Conservation (phyloP, 2,329 filamentous ascomycete species). For the Amylocarpus encephaloides region DNA sequence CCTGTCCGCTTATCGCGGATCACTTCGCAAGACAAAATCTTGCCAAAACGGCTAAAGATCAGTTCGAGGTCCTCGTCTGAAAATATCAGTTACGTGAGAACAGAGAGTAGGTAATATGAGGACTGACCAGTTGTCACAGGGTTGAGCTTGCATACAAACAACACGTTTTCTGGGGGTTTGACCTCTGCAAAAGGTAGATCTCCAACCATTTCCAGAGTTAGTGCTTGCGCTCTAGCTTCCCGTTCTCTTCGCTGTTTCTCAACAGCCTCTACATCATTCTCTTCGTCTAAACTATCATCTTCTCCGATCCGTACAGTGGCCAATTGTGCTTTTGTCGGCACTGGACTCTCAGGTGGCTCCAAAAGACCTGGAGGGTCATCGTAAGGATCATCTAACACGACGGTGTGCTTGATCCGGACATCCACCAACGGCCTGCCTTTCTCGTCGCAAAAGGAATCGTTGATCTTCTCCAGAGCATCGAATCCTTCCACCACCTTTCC, state of each 20-base stretch:
- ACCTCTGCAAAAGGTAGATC: conserved; percentile 97
- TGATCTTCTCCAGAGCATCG: conserved; percentile 88
- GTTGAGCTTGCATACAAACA: conserved; percentile 98
- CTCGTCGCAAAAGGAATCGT: conserved; percentile 79
- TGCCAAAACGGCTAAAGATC: conserved; percentile 95
- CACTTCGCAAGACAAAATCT: conserved; percentile 90
- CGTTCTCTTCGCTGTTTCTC: conserved; percentile 79
- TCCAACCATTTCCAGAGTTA: conserved; percentile 96
- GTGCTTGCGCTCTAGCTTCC: conserved; percentile 85
- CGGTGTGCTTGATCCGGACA: conserved; percentile 88
- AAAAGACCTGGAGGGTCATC: conserved; percentile 71
- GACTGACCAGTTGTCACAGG: conserved; percentile 71
- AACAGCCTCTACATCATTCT: conserved; percentile 67
- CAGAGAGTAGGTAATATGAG: not conserved
- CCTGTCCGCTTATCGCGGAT: conserved; percentile 91
- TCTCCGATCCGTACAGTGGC: conserved; percentile 88
- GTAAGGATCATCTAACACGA: conserved; percentile 87
- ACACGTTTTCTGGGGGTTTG: conserved; percentile 90
- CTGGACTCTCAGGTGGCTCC: conserved; percentile 72
- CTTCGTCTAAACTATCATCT: conserved; percentile 72
- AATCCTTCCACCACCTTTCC: conserved; percentile 95
- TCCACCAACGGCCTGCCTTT: conserved; percentile 85
- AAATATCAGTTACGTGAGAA: conserved; percentile 7
- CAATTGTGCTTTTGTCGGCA: conserved; percentile 77
- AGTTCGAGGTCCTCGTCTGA: conserved; percentile 84